Base-by-base conservation (phyloP, 1,284 basidiomycete genomes). In the Pseudomicrostroma phylloplanum region DNA sequence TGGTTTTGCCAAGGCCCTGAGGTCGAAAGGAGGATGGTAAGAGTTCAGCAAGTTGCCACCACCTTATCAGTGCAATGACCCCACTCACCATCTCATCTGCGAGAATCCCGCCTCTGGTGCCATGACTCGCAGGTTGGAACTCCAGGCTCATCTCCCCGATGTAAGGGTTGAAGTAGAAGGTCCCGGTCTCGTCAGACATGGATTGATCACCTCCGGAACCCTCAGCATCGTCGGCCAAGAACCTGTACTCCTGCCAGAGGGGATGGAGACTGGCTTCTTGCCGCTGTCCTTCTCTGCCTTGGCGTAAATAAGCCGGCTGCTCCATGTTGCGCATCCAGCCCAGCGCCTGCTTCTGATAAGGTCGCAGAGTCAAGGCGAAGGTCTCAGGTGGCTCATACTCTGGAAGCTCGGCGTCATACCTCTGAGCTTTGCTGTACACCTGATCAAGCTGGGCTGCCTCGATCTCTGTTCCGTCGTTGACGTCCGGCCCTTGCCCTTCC, bases 311-410 rank as follows among this genome's bases (percentile, higher is more conserved):
- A n/a, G 48, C 51, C 1, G 30, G 43, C 15, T 60, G 85, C 81
- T 96, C 94, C 68, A 93, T 85, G 0, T 88, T 89, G 67, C 86
- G 83, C 92, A 97, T 93, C 93, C 94, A 98, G 48, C 90, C 90
- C 68, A 97, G 82, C 1, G 92, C 93, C 79, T 98, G 93, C 74
- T 92, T 96, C 76, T 97, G 94, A 80, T 98, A 98, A 1, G 80
- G 76, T 54, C 92, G 86, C 30, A 97, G 81, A 0, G 83, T 87
- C 56, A 96, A 83, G 0, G 86, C 83, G 79, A 98, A 98, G 0
- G 87, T 86, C 1, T 86, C 83, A 0, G 87, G 83, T 4, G 93
- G 90, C 39, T 94, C 88, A 84, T 90, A 91, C 78, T 89, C 88
- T 21, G 83, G 84, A 80, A 98, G 85, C 25, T 82, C 82, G 19